Evolutionary conservation across 73 alveolate genomes (phyloP), one percentile per base, ranked within the genome.

Genomic region (Tetrahymena malaccensis): DNA sequence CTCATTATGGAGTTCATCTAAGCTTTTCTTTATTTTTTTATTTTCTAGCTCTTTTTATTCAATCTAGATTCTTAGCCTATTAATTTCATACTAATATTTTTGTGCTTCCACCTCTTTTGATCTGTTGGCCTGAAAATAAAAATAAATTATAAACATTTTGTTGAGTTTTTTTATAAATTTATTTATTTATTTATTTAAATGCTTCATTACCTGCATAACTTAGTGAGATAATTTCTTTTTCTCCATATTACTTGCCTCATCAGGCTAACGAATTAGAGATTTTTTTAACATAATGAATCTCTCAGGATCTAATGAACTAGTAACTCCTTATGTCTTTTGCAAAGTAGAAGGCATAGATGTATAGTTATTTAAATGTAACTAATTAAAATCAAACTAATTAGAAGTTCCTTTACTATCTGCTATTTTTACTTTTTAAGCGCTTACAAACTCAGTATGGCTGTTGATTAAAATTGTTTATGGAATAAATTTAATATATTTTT

Each of bases 31-130:
- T 43, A 95, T 35, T 95, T 89, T 95, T 85, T 95, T 95, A 93
- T 95, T 95, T 89, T 95, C 97, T 34, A 34, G 44, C 43, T 95
- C 97, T 95, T 85, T 85, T 43, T 95, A 56, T 57, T 95, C 95
- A 34, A 95, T 94, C 55, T 93, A 85, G 12, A 95, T 93, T 34
- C 27, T 85, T 43, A 95, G 57, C 89, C 94, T 95, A n/a, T 89
- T 95, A 35, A 84, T 70, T 85, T 95, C 97, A 35, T 85, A 93
- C 27, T 85, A 89, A 19, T 85, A 55, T 57, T 95, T 43, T 35
- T 95, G 33, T 27, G 93, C 55, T 50, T 95, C 97, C 57, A 56
- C 43, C 25, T 95, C 95, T 35, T 93, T 89, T 34, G 94, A 89
- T 95, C 93, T 85, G 50, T 89, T 50, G 19, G 84, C 95, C 85